Evolutionary conservation across 2,329 filamentous ascomycete genomes (phyloP), one percentile per base, ranked within the genome.

Genomic region (Penicillium hordei): DNA sequence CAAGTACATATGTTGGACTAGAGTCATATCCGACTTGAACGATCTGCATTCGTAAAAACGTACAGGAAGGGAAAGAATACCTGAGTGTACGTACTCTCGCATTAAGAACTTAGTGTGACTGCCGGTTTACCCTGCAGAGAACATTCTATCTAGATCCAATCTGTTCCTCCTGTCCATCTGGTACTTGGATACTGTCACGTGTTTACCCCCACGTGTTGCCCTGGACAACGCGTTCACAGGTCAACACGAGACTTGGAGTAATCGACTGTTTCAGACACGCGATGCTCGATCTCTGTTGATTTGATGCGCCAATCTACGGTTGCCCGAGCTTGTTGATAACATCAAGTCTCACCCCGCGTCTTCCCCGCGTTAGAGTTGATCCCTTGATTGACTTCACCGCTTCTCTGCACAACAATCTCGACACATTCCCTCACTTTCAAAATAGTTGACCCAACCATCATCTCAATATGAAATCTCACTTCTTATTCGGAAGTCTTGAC

Each of bases 381-480:
- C 48, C 48, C 55, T 53, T 57, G 53, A 51, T 56, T 56, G 34
- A 57, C 48, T 17, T 53, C 42, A 52, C 48, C 49, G 55, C 55
- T 57, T 42, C 21, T 57, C 48, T 23, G n/a, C 27, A 46, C 33
- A 56, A 52, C 34, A 52, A 31, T 23, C 23, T 48, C n/a, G 10
- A 17, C n/a, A 25, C 51, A 33, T 31, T 34, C 31, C 25, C 19
- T 46, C 21, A 17, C 29, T 34, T 34, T 34, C 44, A 55, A 25
- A 25, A 40, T 36, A 39, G 5, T 53, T 34, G 12, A 52, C 8
- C 48, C 33, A 38, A 34, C 15, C 23, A n/a, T 29, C 7, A 9
- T 25, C 29, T 29, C 48, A 25, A 5, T 19, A 48, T 39, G 31
- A 39, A 46, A 38, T 34, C 17, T 21, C n/a, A 13, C 25, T 36